Evolutionary conservation across 1,284 basidiomycete genomes (phyloP), one percentile per base, ranked within the genome.

Genomic region (Marasmius sp.): DNA sequence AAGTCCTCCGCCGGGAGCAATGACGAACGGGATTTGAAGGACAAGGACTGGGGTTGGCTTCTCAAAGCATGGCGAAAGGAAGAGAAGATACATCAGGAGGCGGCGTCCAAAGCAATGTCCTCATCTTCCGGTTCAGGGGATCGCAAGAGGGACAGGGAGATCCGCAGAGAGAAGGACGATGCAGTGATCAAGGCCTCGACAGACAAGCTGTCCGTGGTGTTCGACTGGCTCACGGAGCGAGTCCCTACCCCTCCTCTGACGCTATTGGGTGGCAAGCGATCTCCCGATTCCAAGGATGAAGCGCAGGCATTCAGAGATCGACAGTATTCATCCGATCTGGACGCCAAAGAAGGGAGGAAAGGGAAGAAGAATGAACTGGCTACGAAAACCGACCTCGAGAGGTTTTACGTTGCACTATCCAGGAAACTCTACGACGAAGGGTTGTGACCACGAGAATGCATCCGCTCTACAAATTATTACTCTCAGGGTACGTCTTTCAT

Each of bases 141-240:
- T 37, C 67, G 67, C 11, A 66, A 64, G 62, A 65, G 61, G 14
- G 68, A 66, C 18, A 67, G 71, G 37, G 75, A 76, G 55, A 58
- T 67, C 58, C 75, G 71, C 53, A 70, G 74, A 60, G 69, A 73
- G 58, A 72, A 76, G 59, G 79, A 83, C 36, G 88, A 90, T 65
- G 84, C 82, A 3, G 77, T 87, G 11, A 74, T 92, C 61, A 86
- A 81, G 70, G 79, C 82, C 1, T 88, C 89, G 18, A 89, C 89
- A 2, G 89, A 89, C 64, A 86, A 84, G 66, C 73, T 92, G 4
- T 89, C 88, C 2, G 82, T 81, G 1, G 87, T 91, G 36, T 83
- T 92, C 66, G 90, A 92, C 70, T 92, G 89, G 89, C 74, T 92
- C 20, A 80, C 87, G 14, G 88, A 92, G n/a, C 85, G 87, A 66